Evolutionary conservation across 306 rosid genomes (phyloP), one percentile per base, ranked within the genome.

Genomic region (Medicago arabica): DNA sequence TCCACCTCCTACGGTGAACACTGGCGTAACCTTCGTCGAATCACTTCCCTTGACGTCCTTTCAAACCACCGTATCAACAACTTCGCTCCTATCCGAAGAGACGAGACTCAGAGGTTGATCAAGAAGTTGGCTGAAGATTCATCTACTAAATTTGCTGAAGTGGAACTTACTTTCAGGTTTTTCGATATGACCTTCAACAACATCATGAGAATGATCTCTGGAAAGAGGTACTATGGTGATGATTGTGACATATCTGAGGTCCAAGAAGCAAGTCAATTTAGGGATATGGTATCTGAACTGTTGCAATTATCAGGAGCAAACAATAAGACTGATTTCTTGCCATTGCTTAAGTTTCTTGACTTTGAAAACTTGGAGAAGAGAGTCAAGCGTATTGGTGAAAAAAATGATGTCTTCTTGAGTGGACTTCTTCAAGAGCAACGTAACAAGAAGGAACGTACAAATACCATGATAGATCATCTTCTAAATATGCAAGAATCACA

Each of bases 261-360:
- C 13, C n/a, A 75, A 31, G 89, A 85, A 19, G 89, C 85, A 1
- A 67, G 25, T 50, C 44, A 65, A 11, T 85, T 88, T 19, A 83
- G 82, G 9, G 82, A 73, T 49, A 17, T 79, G 12, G 49, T 78
- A 5, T 51, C 64, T 3, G 67, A 88, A 83, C 2, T 65, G 14
- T 4, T 55, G 7, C 34, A 57, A 4, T 0, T 55, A 2, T 71
- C 60, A 0, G 91, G 83, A n/a, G 78, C 79, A 0, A 49, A 71
- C 5, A 83, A 88, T 34, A 81, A 66, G n/a, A 73, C 38, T 0
- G 88, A 88, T 63, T 86, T 86, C 53, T 6, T 86, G 34, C 86
- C 92, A 0, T 0, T 85, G 0, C 19, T 87, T 40, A 75, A 75
- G 1, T 54, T 82, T 80, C 17, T 84, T 70, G 84, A 57, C 21